Conservation (phyloP, 305 asterid genomes). For the Rubia occidens region DNA sequence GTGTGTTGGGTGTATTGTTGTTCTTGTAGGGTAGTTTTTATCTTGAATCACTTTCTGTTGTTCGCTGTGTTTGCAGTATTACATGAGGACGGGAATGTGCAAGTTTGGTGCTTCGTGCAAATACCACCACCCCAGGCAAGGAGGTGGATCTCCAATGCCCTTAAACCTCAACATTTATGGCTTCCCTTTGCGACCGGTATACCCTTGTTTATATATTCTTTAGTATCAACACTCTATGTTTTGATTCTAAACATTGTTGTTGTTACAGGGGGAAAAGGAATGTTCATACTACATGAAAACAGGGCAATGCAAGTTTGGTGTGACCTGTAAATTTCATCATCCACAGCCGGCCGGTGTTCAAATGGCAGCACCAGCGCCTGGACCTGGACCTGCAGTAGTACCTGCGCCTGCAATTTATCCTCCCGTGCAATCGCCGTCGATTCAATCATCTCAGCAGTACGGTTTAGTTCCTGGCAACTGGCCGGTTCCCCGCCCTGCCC, state of each 20-base stretch:
- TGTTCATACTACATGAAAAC: constrained; percentile 76
- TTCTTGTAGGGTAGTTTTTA: not conserved
- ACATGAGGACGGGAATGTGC: constrained; percentile 79
- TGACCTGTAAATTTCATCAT: constrained; percentile 87
- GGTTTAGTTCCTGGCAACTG: constrained; percentile 77
- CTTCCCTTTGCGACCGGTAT: constrained; percentile 75
- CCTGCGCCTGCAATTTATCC: constrained; percentile 55
- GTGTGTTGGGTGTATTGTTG: not conserved
- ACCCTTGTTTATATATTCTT: constrained; percentile 9
- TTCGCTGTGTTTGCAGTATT: constrained; percentile 42
- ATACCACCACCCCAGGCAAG: constrained; percentile 90
- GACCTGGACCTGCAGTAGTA: constrained; percentile 17
- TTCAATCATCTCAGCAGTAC: constrained; percentile 79
- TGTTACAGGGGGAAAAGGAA: constrained; percentile 79
- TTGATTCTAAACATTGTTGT: constrained; percentile 15
- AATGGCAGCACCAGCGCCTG: constrained; percentile 29
- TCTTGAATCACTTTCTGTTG: constrained; percentile 8
- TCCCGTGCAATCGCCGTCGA: constrained; percentile 32
- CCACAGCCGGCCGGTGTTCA: constrained; percentile 66
- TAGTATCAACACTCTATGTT: too few relatives aligned
- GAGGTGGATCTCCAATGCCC: constrained; percentile 51
- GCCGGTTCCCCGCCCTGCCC: constrained; percentile 70
- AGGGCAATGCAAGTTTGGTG: constrained; percentile 84
- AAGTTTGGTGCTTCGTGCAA: constrained; percentile 91
- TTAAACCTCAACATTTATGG: constrained; percentile 52